Percentiles rank a stretch among this genome's conserved stretches.
Evolutionary conservation across 2,329 filamentous ascomycete species (phyloP).

Genomic region (Fusarium cyanostomum): DNA sequence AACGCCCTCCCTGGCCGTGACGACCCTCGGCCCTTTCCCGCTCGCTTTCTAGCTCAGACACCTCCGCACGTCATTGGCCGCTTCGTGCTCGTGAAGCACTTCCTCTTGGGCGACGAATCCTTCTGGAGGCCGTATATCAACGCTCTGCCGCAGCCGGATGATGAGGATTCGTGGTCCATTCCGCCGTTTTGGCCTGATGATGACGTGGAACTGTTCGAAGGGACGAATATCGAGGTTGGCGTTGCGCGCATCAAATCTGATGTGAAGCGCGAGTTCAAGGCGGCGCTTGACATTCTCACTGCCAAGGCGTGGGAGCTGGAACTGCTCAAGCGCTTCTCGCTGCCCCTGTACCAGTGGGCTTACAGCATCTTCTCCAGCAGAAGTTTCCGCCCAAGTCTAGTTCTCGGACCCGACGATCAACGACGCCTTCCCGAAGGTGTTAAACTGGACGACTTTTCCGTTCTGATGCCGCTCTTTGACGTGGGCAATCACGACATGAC

Average conservation of each 20-base stretch:
- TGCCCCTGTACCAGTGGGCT: constrained; percentile 69
- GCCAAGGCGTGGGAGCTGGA: constrained; percentile 36
- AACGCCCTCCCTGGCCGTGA: constrained; percentile 55
- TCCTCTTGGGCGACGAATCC: constrained; percentile 64
- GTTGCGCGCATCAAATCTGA: constrained; percentile 58
- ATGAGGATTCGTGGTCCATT: constrained; percentile 60
- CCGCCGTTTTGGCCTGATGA: constrained; percentile 71
- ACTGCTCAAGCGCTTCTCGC: constrained; percentile 51
- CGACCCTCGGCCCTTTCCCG: constrained; percentile 53
- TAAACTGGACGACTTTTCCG: constrained; percentile 67
- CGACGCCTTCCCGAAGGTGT: constrained; percentile 44
- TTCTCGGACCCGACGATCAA: constrained; percentile 53
- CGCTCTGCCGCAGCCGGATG: constrained; percentile 69
- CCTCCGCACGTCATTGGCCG: constrained; percentile 70
- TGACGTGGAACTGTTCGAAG: constrained; percentile 66
- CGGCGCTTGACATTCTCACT: constrained; percentile 52
- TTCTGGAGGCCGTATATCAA: constrained; percentile 76
- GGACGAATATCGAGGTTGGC: constrained; percentile 62
- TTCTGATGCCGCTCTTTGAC: constrained; percentile 76
- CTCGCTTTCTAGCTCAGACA: constrained; percentile 57
- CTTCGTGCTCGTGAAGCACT: constrained; percentile 76
- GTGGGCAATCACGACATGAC: constrained; percentile 75
- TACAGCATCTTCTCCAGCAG: constrained; percentile 72
- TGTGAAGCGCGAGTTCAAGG: constrained; percentile 57
- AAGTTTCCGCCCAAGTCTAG: constrained; percentile 70